Evolutionary conservation across 352 stramenopile species (phyloP), one percentile per base, ranked within the genome.

Genomic region (Globisporangium emineosum): DNA sequence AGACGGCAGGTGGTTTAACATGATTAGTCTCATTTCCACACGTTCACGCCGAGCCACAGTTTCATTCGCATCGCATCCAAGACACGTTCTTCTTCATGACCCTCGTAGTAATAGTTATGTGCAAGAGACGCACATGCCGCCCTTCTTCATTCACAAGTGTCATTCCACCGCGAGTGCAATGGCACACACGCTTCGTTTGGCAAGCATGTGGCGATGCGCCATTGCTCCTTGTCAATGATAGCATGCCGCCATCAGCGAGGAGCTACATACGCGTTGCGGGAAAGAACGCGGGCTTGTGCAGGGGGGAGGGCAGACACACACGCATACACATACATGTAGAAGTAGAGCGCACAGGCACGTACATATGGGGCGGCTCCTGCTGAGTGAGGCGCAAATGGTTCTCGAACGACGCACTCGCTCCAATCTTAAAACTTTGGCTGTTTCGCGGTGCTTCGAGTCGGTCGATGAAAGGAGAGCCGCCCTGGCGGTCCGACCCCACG

Each of bases 341-440:
- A n/a, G n/a, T n/a, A n/a, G n/a, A 40, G 10, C 32, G 2, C 32
- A 37, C 5, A 9, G 32, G 32, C 5, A 45, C 37, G 15, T 21
- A 45, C 37, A 45, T 9, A 6, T 21, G 37, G 13, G 37, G 37
- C 15, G n/a, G n/a, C n/a, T n/a, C n/a, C n/a, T n/a, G 13, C 32
- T 7, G 13, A 19, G 37, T 21, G 37, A 1, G 37, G 19, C 37
- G 6, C 15, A 21, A 57, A 57, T 57, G 51, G 27, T 57, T 57
- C 51, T 57, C 51, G 51, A 57, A 57, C 29, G 37, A 45, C 15
- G 29, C 51, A 4, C n/a, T 57, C 15, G 29, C 17, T 57, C 51
- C 17, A 57, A 8, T 43, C 3, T n/a, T n/a, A n/a, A n/a, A n/a
- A n/a, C n/a, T n/a, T n/a, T n/a, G n/a, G n/a, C n/a, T n/a, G n/a